phyloP scores from a whole-genome alignment of 2,329 filamentous ascomycete genomes.

The Aschersonia sp. region DNA sequence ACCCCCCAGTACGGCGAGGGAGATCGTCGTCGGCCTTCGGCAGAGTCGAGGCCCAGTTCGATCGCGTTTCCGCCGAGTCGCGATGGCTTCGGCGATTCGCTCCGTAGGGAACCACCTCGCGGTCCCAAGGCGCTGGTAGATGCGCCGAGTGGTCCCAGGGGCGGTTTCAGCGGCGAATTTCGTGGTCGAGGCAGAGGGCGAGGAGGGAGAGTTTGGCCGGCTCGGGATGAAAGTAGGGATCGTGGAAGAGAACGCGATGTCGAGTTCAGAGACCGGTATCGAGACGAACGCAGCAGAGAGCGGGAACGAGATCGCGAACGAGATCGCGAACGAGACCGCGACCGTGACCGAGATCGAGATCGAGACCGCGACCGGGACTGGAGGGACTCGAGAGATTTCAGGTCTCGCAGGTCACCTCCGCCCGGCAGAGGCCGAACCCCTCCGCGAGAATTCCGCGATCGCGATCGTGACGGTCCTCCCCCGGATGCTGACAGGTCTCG shows the following conservation, averaged over 20 bases:
- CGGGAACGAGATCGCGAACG: conserved; percentile 45
- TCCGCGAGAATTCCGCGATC: conserved; percentile 50
- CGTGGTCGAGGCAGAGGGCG: conserved; percentile 36
- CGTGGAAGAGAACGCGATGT: conserved; percentile 18
- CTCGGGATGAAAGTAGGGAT: conserved; percentile 47
- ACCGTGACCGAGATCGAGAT: conserved; percentile 30
- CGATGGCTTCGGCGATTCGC: conserved; percentile 39
- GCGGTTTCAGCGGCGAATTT: conserved; percentile 51
- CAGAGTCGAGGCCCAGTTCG: conserved; percentile 40
- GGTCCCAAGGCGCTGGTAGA: conserved; percentile 71
- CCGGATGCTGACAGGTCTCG: conserved; percentile 55
- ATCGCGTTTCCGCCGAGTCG: conserved; percentile 46
- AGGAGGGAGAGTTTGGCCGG: conserved; percentile 41
- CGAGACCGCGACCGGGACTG: conserved; percentile 36
- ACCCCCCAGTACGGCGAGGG: conserved; percentile 41
- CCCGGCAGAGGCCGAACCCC: conserved; percentile 48
- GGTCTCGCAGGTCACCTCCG: conserved; percentile 41
- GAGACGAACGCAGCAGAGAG: conserved; percentile 29
- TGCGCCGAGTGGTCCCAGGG: conserved; percentile 50
- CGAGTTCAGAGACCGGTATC: conserved; percentile 3
- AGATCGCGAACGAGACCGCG: conserved; percentile 18
- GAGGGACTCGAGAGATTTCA: conserved; percentile 23
- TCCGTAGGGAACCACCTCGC: conserved; percentile 57
- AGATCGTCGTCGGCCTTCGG: conserved; percentile 55
- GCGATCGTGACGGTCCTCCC: conserved; percentile 39